Percentiles rank a stretch among this genome's conserved stretches.
Evolutionary conservation across 2,329 filamentous ascomycete species (phyloP).

Genomic region (Aspergillus sp.): DNA sequence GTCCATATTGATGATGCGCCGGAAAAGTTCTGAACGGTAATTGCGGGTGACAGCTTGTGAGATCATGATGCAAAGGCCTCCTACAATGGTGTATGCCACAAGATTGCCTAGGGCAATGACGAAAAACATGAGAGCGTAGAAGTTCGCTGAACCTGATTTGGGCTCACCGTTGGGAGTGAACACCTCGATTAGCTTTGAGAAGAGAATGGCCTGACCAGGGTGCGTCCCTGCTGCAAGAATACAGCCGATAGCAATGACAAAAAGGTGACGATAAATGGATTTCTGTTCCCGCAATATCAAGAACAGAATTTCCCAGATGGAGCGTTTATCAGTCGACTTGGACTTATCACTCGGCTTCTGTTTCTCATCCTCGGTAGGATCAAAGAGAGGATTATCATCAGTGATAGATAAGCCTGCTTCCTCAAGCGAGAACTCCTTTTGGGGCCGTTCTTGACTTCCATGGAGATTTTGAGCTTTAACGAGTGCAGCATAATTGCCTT

Average conservation of each 20-base stretch:
- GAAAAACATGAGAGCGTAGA: slow-evolving; percentile 6
- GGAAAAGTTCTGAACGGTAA: slow-evolving; percentile 24
- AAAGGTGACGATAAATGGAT: background rate
- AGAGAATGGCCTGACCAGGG: slow-evolving; percentile 29
- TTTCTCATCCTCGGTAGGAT: background rate
- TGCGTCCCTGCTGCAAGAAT: slow-evolving; percentile 24
- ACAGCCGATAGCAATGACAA: background rate
- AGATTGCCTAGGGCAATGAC: slow-evolving; percentile 20
- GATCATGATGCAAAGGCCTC: slow-evolving; percentile 29
- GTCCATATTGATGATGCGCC: slow-evolving; percentile 28
- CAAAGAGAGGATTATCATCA: background rate
- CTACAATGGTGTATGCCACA: slow-evolving; percentile 41
- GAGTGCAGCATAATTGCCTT: slow-evolving; percentile 76
- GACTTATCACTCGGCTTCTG: background rate
- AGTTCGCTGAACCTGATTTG: slow-evolving; percentile 1
- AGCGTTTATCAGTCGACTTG: background rate
- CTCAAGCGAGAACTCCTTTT: background rate
- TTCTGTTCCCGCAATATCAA: slow-evolving; percentile 1
- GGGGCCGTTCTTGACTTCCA: background rate
- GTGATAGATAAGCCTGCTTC: slow-evolving; percentile 25
- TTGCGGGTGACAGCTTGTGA: slow-evolving; percentile 14
- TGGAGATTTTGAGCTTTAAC: slow-evolving; percentile 70
- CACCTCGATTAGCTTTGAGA: background rate
- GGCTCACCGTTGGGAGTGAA: background rate
- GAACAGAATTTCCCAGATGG: slow-evolving; percentile 1